These are phyloP conservation scores for Anaeramoeba flamelloides DNA, from an alignment of 78 protist genomes.

Conservation along the genomic window DNA sequence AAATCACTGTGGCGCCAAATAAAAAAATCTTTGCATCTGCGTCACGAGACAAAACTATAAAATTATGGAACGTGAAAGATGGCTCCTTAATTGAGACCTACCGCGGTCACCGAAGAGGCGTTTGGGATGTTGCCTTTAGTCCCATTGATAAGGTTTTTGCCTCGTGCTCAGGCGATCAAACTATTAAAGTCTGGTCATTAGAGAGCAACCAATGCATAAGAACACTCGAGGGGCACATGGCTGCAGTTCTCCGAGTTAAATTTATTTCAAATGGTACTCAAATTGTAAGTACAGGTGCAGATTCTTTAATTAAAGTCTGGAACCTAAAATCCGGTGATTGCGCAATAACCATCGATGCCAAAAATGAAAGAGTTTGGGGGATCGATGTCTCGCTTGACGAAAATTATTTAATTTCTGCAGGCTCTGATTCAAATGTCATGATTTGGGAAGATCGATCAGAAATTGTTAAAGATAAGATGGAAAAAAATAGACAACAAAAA, in stretches of 20 bases:
- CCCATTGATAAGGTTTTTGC: constrained; percentile 60
- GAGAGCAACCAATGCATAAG: constrained; percentile 43
- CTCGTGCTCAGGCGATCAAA: constrained; percentile 52
- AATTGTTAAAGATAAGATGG: background rate
- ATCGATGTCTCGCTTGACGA: background rate
- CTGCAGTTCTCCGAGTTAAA: background rate
- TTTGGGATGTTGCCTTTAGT: constrained; percentile 62
- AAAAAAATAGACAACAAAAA: background rate
- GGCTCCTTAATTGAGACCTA: constrained; percentile 11
- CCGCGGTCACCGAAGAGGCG: constrained; percentile 68
- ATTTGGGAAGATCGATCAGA: background rate
- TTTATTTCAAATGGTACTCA: constrained; percentile 51
- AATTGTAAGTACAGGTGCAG: constrained; percentile 43
- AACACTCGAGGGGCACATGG: constrained; percentile 68
- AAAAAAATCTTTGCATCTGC: constrained; percentile 62
- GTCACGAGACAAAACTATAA: constrained; percentile 59
- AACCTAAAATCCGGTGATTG: constrained; percentile 60
- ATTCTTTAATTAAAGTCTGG: constrained; percentile 73
- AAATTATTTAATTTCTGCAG: background rate
- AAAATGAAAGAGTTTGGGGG: constrained; percentile 31
- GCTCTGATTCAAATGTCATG: background rate
- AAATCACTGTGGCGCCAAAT: constrained; percentile 67
- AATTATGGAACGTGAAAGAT: constrained; percentile 5
- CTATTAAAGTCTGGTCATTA: constrained; percentile 61
- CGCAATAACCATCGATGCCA: constrained; percentile 55